A percentile compares a stretch with the other conserved stretches of the same genome.
phyloP scores from a whole-genome alignment of 345 rosid species.

The Orychophragmus violaceus region DNA sequence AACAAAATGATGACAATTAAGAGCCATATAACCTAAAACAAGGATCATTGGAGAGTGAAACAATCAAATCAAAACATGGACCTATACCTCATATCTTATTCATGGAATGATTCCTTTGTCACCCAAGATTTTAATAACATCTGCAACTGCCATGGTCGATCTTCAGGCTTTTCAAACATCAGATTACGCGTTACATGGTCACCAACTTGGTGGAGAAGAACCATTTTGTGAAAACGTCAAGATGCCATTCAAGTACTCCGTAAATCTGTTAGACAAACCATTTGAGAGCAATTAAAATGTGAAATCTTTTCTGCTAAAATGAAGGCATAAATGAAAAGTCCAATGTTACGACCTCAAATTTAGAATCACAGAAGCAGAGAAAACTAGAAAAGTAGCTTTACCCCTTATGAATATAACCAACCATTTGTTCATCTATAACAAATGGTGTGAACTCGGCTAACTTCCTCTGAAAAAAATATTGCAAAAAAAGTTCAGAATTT shows the following conservation, averaged over 20 bases:
- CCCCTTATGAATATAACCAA: slow-evolving; percentile 65
- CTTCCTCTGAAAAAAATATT: slow-evolving; percentile 38
- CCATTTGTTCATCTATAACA: slow-evolving; percentile 44
- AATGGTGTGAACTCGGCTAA: slow-evolving; percentile 56
- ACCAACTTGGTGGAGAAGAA: slow-evolving; percentile 23
- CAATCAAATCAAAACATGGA: neutral
- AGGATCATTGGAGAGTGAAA: neutral
- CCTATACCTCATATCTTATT: slow-evolving; percentile 69
- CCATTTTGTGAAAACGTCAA: slow-evolving; percentile 40
- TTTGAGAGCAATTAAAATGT: neutral
- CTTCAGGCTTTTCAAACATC: slow-evolving; percentile 45
- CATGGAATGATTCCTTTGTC: slow-evolving; percentile 71
- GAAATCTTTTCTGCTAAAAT: neutral
- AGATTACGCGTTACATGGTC: slow-evolving; percentile 33
- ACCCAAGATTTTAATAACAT: slow-evolving; percentile 51
- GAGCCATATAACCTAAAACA: neutral
- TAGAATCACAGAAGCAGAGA: slow-evolving; percentile 3
- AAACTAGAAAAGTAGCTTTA: slow-evolving; percentile 11
- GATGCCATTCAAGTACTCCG: slow-evolving; percentile 48
- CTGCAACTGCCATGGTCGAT: slow-evolving; percentile 59
- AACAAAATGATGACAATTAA: neutral
- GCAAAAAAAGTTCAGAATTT: neutral
- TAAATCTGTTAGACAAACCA: slow-evolving; percentile 46
- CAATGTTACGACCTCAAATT: neutral
- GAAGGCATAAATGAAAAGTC: neutral